Evolutionary conservation across 768 basidiomycete species (phyloP).

Genomic region (Dacryopinax primogenitus): DNA sequence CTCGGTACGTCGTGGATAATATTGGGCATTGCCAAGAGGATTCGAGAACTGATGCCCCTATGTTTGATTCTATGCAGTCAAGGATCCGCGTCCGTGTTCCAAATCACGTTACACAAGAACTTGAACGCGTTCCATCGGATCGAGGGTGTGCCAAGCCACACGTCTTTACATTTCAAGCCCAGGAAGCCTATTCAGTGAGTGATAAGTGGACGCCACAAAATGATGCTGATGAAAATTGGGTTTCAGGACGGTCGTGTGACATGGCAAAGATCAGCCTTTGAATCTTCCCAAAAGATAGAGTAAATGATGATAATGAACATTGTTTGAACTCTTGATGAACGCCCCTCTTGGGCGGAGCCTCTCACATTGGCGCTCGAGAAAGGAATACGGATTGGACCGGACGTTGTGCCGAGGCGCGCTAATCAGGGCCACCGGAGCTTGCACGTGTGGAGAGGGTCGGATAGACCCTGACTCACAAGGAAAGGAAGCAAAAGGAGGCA

Average conservation of each 20-base stretch:
- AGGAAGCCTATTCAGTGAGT: conserved; percentile 10
- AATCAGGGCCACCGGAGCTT: neutral
- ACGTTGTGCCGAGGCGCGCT: neutral
- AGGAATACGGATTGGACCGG: neutral
- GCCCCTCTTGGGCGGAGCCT: no score
- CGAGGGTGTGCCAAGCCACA: conserved; percentile 66
- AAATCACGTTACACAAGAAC: conserved; percentile 97
- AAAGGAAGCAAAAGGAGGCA: neutral
- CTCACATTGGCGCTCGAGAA: no score
- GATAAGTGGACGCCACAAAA: neutral
- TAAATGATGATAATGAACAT: conserved; percentile 1
- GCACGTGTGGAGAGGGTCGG: neutral
- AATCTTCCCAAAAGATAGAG: neutral
- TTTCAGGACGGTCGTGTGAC: neutral
- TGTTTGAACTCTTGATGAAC: neutral
- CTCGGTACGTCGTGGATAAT: conserved; percentile 41
- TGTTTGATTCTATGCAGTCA: conserved; percentile 41
- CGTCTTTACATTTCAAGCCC: conserved; percentile 19
- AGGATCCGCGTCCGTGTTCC: conserved; percentile 87
- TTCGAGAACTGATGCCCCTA: neutral
- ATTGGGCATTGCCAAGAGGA: neutral
- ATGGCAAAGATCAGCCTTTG: neutral
- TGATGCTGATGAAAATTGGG: neutral
- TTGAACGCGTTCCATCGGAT: conserved; percentile 89
- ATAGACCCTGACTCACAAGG: neutral